Percentiles rank a stretch among this genome's conserved stretches.
Evolutionary conservation across 2,329 filamentous ascomycete genomes (phyloP).

Genomic region (Xylaria sp.): DNA sequence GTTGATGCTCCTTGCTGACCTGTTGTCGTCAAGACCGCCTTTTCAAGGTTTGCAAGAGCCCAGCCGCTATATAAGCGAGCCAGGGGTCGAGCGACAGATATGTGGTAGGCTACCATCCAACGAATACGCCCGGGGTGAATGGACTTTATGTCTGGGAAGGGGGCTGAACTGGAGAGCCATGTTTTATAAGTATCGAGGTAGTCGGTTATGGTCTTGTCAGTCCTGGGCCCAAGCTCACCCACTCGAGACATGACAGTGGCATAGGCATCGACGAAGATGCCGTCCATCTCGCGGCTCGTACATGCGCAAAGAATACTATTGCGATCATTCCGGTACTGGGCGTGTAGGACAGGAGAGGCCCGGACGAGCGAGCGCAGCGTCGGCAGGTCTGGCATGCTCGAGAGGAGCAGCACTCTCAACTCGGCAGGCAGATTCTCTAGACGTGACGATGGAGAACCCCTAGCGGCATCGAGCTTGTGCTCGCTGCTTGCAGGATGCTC

Average conservation of each 20-base stretch:
- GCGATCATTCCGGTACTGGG: constrained; percentile 27
- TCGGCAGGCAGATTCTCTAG: constrained; percentile 21
- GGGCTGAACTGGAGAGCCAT: background rate
- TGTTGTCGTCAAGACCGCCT: background rate
- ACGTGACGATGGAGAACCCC: background rate
- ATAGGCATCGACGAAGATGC: constrained; percentile 29
- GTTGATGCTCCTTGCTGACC: background rate
- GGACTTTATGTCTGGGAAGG: background rate
- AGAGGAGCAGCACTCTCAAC: constrained; percentile 20
- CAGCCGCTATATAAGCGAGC: constrained; percentile 14
- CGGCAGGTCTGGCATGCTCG: constrained; percentile 25
- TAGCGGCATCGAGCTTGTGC: background rate
- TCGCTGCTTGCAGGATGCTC: background rate
- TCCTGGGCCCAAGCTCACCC: constrained; percentile 10
- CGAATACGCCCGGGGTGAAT: background rate
- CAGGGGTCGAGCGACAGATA: constrained; percentile 18
- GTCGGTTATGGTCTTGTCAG: background rate
- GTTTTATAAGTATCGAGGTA: background rate
- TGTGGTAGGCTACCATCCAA: constrained; percentile 23
- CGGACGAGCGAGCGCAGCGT: constrained; percentile 24
- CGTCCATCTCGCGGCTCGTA: constrained; percentile 29
- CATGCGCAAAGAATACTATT: constrained; percentile 26
- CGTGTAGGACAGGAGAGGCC: constrained; percentile 31
- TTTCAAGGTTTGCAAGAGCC: constrained; percentile 17
- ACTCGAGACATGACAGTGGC: constrained; percentile 27